Evolutionary conservation across 1,284 basidiomycete genomes (phyloP).

Genomic region (Cutaneotrichosporon mucoides): DNA sequence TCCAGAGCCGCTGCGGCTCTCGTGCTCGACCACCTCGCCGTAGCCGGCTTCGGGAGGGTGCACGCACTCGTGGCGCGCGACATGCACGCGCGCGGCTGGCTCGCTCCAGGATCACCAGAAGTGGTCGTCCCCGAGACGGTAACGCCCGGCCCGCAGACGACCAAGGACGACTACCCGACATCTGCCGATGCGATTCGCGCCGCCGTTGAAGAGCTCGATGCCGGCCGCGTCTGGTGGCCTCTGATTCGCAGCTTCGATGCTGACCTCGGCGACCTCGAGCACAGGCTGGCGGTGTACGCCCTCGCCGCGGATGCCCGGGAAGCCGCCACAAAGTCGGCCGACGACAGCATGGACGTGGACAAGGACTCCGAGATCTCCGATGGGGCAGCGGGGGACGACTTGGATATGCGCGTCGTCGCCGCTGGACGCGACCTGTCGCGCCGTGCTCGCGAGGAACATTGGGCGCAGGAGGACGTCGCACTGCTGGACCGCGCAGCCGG

Average conservation of each 20-base stretch:
- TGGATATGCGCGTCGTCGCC: not conserved
- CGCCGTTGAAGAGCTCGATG: not conserved
- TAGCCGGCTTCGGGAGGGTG: slow-evolving; percentile 70
- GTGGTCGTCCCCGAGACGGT: not conserved
- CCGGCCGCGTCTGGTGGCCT: not conserved
- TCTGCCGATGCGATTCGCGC: not conserved
- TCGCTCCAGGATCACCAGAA: not conserved
- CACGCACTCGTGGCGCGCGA: slow-evolving; percentile 10
- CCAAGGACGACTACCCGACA: not conserved
- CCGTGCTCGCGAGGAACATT: slow-evolving; percentile 2
- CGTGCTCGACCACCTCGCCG: slow-evolving; percentile 70
- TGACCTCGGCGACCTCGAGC: not conserved
- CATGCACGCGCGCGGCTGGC: slow-evolving; percentile 21
- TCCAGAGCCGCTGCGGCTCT: slow-evolving; percentile 59
- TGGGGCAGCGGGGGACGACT: not conserved
- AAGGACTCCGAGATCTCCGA: not conserved
- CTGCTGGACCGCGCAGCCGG: slow-evolving; percentile 9
- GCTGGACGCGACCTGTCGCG: slow-evolving; percentile 5
- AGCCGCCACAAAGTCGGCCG: not conserved
- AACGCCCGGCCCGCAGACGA: not conserved
- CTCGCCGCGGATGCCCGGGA: slow-evolving; percentile 2
- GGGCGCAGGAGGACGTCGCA: slow-evolving; percentile 1
- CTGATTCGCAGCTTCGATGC: slow-evolving; percentile 3
- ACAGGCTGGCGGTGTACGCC: slow-evolving; percentile 5
- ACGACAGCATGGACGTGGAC: slow-evolving; percentile 2